phyloP scores from a whole-genome alignment of 2,329 filamentous ascomycete species.

The Reticulascus tulasneorum region DNA sequence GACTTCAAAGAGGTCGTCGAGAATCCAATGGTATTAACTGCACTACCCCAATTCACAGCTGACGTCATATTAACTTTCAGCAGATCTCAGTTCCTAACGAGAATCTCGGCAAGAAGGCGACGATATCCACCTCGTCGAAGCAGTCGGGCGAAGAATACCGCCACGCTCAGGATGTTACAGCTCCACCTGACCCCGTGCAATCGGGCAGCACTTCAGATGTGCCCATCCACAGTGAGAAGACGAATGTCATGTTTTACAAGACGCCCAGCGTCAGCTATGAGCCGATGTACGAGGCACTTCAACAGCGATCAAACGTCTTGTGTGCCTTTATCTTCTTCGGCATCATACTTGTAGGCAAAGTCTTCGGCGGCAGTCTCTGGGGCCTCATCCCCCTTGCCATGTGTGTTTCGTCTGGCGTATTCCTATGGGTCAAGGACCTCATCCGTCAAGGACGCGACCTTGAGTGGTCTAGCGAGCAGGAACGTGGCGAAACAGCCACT shows the following conservation, averaged over 20 bases:
- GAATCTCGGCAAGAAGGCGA: slow-evolving; percentile 72
- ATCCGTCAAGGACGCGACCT: slow-evolving; percentile 75
- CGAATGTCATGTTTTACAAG: slow-evolving; percentile 92
- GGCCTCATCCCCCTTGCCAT: slow-evolving; percentile 71
- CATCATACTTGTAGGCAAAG: slow-evolving; percentile 72
- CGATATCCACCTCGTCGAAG: slow-evolving; percentile 64
- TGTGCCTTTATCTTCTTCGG: slow-evolving; percentile 66
- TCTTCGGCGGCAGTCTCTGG: slow-evolving; percentile 74
- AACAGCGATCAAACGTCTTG: slow-evolving; percentile 69
- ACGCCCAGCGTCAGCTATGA: slow-evolving; percentile 88
- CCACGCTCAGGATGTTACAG: slow-evolving; percentile 80
- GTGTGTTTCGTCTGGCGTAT: slow-evolving; percentile 74
- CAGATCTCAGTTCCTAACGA: slow-evolving; percentile 84
- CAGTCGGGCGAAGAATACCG: slow-evolving; percentile 80
- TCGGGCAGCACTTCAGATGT: slow-evolving; percentile 86
- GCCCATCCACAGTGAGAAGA: slow-evolving; percentile 93
- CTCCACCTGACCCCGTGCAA: slow-evolving; percentile 81
- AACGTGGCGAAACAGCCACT: slow-evolving; percentile 78
- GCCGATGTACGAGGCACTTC: slow-evolving; percentile 75
- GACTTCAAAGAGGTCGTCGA: slow-evolving; percentile 65
- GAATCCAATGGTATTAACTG: slow-evolving; percentile 57
- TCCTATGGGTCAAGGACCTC: slow-evolving; percentile 85
- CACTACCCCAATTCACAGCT: neutral
- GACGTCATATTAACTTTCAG: neutral
- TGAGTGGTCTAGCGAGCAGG: slow-evolving; percentile 86